Base-by-base conservation (phyloP, 352 stramenopile genomes). In the Peronospora tabacina region DNA sequence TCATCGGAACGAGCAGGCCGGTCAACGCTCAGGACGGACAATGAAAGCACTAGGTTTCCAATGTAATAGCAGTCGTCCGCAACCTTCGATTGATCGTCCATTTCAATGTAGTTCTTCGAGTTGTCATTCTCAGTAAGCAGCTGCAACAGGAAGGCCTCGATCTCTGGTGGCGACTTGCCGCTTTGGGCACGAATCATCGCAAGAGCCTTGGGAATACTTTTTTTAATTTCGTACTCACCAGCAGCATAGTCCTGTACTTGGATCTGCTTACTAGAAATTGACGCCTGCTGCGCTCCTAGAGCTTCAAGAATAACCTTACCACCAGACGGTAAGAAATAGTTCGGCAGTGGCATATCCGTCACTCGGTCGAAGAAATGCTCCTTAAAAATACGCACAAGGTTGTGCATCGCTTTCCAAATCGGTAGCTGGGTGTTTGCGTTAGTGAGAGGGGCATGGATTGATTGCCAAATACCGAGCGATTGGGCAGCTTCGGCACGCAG, bases 91-190 rank as follows among this genome's bases (percentile, higher is more conserved):
- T 89, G 76, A 33, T 92, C 82, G 48, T 82, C 79, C 79, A 90
- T 90, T 54, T 92, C 77, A 26, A 92, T 78, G 37, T 90, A 92
- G 49, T 92, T 92, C 49, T 92, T 90, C 38, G 82, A 92, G 58
- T 92, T 92, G 66, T 92, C 82, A 49, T 92, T 92, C 46, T 92
- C 79, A 17, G 45, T 75, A 15, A 92, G 71, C 32, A 92, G 47
- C 46, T 92, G 79, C 20, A 92, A 43, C 47, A 92, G 41, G 34
- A 92, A 92, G 0, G 58, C 71, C 41, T 90, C 82, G 26, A 92
- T 89, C 55, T 92, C 82, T 0, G 71, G 56, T 4, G 82, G 82
- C 0, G 79, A 84, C 42, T 86, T 85, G 43, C 76, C 75, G 44
- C 88, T 92, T 54, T 88, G 79, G 0, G 79, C 77, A 11, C 67